Percentiles rank a stretch among this genome's conserved stretches.
Evolutionary conservation across 78 protist genomes (phyloP).

Genomic region (Protostelium mycophagum): DNA sequence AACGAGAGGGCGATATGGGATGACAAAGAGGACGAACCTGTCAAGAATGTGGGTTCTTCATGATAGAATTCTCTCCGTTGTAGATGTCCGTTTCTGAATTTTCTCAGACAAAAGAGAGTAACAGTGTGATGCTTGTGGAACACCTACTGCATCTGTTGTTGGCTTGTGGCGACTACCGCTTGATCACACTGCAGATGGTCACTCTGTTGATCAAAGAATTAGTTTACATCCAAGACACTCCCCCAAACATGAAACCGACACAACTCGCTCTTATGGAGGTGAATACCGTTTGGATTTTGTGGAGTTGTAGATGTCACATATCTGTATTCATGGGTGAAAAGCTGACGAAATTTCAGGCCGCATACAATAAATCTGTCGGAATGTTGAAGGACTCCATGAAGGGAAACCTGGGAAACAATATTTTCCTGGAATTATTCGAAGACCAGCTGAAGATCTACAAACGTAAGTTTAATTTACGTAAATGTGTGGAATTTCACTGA

Average conservation of each 20-base stretch:
- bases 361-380: constrained; percentile 25
- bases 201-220: constrained; percentile 48
- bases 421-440: constrained; percentile 61
- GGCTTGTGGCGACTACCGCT: constrained; percentile 12
- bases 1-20: too few relatives aligned
- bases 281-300: neutral
- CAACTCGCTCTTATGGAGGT: constrained; percentile 34
- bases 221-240: constrained; percentile 48
- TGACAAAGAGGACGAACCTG: too few relatives aligned
- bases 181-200: constrained; percentile 60
- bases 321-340: neutral
- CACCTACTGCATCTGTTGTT: neutral
- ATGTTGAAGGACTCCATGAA: constrained; percentile 28
- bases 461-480: neutral
- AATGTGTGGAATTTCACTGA: neutral
- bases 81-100: neutral
- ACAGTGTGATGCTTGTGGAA: neutral
- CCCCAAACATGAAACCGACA: constrained; percentile 32
- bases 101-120: neutral
- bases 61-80: too few relatives aligned
- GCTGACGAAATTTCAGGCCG: neutral
- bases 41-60: too few relatives aligned
- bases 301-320: neutral
- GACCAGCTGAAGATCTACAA: constrained; percentile 44
- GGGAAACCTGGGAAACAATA: constrained; percentile 13